A percentile compares a stretch with the other conserved stretches of the same genome.
phyloP scores from a whole-genome alignment of 148 eudicot genomes.

The Fagopyrum tataricum region DNA sequence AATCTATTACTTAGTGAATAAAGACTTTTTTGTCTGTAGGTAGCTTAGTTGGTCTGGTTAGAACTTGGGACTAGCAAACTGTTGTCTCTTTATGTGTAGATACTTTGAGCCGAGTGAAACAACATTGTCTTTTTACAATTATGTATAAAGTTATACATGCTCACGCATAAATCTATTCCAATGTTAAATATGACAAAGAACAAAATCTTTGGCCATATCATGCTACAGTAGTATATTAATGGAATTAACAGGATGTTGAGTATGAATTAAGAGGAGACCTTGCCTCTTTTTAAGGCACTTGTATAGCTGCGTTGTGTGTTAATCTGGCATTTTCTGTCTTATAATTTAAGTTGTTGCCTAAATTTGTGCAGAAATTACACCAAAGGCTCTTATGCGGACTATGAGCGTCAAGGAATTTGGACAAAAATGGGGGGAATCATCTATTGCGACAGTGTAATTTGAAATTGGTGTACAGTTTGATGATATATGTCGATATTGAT shows the following conservation, averaged over 20 bases:
- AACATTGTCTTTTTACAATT: neutral
- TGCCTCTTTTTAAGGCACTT: neutral
- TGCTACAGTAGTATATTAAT: neutral
- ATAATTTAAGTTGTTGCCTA: constrained; percentile 17
- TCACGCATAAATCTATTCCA: neutral
- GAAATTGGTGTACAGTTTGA: neutral
- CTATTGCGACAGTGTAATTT: neutral
- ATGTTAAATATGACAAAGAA: neutral
- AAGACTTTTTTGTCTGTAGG: neutral
- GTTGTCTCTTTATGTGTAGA: neutral
- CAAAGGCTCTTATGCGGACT: constrained; percentile 74
- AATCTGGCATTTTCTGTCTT: neutral
- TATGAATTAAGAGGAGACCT: neutral
- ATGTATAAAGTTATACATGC: neutral
- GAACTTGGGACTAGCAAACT: neutral
- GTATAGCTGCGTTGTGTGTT: neutral
- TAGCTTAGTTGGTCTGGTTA: constrained; percentile 1
- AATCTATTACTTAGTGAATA: neutral
- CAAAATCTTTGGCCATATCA: neutral
- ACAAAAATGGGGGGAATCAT: neutral
- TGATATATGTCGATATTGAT: neutral
- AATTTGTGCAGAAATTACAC: constrained; percentile 56
- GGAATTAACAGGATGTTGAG: neutral
- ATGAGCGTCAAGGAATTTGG: constrained; percentile 75
- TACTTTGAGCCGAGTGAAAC: neutral